Percentiles rank a stretch among this genome's conserved stretches.
phyloP scores from a whole-genome alignment of 306 rosid genomes.

The Prosopis cineraria region DNA sequence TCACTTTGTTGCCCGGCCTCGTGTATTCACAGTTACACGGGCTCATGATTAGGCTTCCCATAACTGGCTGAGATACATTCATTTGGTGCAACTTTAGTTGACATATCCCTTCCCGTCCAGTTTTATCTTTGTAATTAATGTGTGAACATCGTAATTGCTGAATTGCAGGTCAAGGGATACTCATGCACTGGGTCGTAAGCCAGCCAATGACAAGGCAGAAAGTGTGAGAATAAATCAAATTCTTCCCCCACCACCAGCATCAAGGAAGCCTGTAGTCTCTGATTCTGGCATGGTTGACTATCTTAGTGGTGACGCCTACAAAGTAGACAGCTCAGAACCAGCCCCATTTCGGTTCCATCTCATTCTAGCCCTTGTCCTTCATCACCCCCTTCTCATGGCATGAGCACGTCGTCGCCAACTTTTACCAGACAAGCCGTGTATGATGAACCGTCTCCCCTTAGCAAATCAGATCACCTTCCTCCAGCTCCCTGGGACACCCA shows the following conservation, averaged over 20 bases:
- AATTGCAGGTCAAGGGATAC: constrained; percentile 57
- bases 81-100: not conserved
- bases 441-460: constrained; percentile 50
- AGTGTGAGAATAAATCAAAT: constrained; percentile 40
- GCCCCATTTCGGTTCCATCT: constrained; percentile 40
- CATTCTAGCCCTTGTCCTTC: constrained; percentile 37
- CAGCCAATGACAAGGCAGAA: constrained; percentile 47
- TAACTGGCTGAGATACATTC: not conserved
- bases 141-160: constrained; percentile 39
- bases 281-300: constrained; percentile 58
- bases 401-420: constrained; percentile 42
- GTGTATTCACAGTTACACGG: not conserved
- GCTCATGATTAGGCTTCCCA: not conserved
- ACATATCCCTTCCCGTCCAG: not conserved
- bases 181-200: constrained; percentile 43
- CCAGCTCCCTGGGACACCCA: constrained; percentile 70
- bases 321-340: constrained; percentile 48
- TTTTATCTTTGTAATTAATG: not conserved
- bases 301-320: constrained; percentile 69
- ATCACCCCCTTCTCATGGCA: constrained; percentile 36
- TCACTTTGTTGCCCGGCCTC: not conserved
- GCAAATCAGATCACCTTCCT: constrained; percentile 56
- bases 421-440: constrained; percentile 48
- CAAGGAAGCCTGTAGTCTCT: constrained; percentile 52
- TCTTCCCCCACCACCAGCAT: constrained; percentile 63